Evolutionary conservation across 1,284 basidiomycete genomes (phyloP), one percentile per base, ranked within the genome.

Genomic region (Ceratobasidium theobromae): DNA sequence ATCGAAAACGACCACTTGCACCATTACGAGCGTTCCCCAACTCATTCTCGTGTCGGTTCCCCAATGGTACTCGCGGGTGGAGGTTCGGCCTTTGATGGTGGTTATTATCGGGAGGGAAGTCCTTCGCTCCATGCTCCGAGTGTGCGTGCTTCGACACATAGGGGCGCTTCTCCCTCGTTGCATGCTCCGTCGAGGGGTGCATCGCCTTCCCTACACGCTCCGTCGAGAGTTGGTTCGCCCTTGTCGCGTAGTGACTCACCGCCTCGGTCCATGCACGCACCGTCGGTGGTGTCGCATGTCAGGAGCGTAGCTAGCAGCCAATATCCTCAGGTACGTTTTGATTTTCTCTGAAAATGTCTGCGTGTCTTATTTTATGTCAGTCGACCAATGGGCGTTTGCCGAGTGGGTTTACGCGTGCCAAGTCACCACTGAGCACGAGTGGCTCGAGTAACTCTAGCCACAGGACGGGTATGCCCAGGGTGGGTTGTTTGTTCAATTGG

Each of bases 1-100:
- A 3, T 43, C 6, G 57, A 60, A 49, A 60, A 60, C 33, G 57
- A 60, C 23, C 57, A 49, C 23, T 23, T n/a, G 4, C 35, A 54
- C 18, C n/a, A 54, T 18, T 51, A 27, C 18, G 48, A 51, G 8
- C 35, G 53, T 30, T 16, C 3, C 23, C 23, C 40, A 9, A 11
- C n/a, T 30, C 38, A 57, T n/a, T 45, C 43, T 8, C 43, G 43
- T 45, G 11, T 35, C 1, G 53, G 38, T 4, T 53, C 52, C 4
- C 52, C 52, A 9, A 11, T 16, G 11, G 4, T 53, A 21, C 52
- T 18, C 21, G 43, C 41, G n/a, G n/a, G n/a, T n/a, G n/a, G n/a
- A n/a, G n/a, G n/a, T n/a, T n/a, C n/a, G n/a, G n/a, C n/a, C n/a
- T n/a, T n/a, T n/a, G n/a, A n/a, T n/a, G n/a, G n/a, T n/a, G n/a